These are phyloP conservation scores for Penicillium egyptiacum DNA, from an alignment of 495 filamentous ascomycete species.

Conservation along the genomic window DNA sequence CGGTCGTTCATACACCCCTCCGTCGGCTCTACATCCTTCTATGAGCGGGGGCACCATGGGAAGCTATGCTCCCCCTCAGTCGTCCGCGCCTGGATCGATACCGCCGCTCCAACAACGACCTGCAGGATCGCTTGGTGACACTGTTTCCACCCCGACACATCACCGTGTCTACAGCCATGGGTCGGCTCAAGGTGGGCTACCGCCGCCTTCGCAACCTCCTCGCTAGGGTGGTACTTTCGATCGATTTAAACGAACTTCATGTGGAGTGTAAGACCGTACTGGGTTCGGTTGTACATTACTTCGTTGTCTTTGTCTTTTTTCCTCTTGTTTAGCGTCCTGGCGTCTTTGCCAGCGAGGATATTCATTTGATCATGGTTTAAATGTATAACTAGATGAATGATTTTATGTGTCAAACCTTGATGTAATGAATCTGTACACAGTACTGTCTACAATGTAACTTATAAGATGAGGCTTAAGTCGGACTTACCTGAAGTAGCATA, in stretches of 20 bases:
- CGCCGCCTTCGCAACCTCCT: constrained; percentile 35
- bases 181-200: constrained; percentile 30
- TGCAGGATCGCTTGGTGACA: constrained; percentile 29
- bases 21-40: constrained; percentile 36
- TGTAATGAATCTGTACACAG: constrained; percentile 4
- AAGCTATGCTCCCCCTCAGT: constrained; percentile 33
- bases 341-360: constrained; percentile 2
- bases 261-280: neutral
- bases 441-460: neutral
- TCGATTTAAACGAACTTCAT: constrained; percentile 2
- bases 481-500: too few species aligned
- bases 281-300: constrained; percentile 16
- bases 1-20: constrained; percentile 45
- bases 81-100: constrained; percentile 28
- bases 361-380: constrained; percentile 12
- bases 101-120: constrained; percentile 39
- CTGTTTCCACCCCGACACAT: constrained; percentile 30
- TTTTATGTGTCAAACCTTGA: constrained; percentile 15
- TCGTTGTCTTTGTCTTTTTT: neutral
- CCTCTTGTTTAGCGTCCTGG: constrained; percentile 10
- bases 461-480: too few species aligned
- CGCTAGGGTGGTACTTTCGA: constrained; percentile 21
- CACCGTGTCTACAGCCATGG: constrained; percentile 49
- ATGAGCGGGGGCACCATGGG: constrained; percentile 31
- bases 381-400: constrained; percentile 32